A percentile compares a stretch with the other conserved stretches of the same genome.
phyloP scores from a whole-genome alignment of 352 stramenopile genomes.

The Globisporangium abappressorium region DNA sequence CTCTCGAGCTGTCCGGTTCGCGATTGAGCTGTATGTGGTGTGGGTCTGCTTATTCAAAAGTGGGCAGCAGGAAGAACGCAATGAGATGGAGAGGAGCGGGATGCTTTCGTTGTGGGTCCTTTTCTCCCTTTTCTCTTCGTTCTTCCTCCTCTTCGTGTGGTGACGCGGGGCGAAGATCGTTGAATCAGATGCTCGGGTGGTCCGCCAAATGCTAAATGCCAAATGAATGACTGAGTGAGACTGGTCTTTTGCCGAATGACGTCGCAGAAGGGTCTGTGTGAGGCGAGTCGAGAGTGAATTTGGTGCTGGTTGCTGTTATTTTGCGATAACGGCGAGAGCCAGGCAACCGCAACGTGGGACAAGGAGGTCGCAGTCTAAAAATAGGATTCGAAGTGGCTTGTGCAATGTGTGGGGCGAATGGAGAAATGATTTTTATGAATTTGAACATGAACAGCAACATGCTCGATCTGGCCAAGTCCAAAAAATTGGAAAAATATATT shows the following conservation, averaged over 20 bases:
- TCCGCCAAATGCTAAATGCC: not conserved
- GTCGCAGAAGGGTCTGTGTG: too few species aligned
- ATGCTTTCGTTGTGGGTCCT: not conserved
- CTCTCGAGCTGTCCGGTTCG: not conserved
- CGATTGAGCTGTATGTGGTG: not conserved
- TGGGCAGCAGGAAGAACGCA: conserved; percentile 1
- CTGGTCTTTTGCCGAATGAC: not conserved
- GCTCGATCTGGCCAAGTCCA: too few species aligned
- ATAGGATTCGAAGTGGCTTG: not conserved
- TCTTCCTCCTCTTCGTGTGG: not conserved
- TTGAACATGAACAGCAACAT: not conserved
- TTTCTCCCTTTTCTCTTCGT: not conserved
- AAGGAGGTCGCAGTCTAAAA: not conserved
- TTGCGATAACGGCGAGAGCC: not conserved
- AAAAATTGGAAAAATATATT: too few species aligned
- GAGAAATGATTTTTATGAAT: not conserved
- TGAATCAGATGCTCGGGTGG: not conserved
- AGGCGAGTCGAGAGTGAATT: not conserved
- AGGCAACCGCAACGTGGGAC: not conserved
- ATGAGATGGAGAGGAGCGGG: not conserved
- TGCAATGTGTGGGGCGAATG: not conserved
- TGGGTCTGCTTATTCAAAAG: not conserved
- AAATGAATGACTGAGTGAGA: not conserved
- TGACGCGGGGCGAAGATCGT: not conserved
- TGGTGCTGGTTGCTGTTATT: too few species aligned